Conservation (phyloP, 441 rosid genomes). For the Aleurites moluccanus region DNA sequence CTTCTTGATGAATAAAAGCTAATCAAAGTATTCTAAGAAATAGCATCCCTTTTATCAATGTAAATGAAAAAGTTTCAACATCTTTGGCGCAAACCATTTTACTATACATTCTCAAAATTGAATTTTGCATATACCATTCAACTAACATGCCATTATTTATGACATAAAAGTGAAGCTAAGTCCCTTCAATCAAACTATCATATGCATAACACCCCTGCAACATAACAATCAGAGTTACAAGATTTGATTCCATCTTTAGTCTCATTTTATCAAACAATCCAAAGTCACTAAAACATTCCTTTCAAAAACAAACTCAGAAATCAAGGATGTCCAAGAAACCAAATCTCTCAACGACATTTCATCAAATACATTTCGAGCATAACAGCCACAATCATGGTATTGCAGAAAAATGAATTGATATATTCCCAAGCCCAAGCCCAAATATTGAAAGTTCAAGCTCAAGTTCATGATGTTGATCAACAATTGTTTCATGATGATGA, state of each 20-base stretch:
- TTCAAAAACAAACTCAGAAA: conserved; percentile 31
- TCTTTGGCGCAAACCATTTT: conserved; percentile 5
- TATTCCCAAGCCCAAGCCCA: too few relatives aligned
- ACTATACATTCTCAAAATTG: conserved; percentile 30
- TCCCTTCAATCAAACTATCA: conserved; percentile 10
- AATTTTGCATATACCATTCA: conserved; percentile 24
- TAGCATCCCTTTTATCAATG: conserved; percentile 15
- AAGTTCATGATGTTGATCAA: too few relatives aligned
- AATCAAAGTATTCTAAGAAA: conserved; percentile 24
- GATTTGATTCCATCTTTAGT: conserved; percentile 23
- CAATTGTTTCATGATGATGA: too few relatives aligned
- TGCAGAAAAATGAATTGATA: conserved; percentile 39
- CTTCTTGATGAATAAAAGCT: conserved; percentile 2
- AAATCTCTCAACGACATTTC: conserved; percentile 35
- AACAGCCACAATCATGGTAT: conserved; percentile 24
- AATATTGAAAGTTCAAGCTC: too few relatives aligned
- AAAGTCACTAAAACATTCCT: conserved; percentile 23
- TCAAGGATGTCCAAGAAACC: conserved; percentile 39
- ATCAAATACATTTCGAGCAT: conserved; percentile 32
- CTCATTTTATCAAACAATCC: conserved; percentile 35
- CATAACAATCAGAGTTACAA: conserved; percentile 25
- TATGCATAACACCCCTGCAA: conserved; percentile 17
- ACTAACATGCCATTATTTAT: conserved; percentile 18
- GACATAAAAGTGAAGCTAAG: conserved; percentile 18
- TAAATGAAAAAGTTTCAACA: conserved; percentile 9